These are phyloP conservation scores for Mortierella sp. DNA, from an alignment of 371 early-diverging fungal genomes.

Conservation along the genomic window DNA sequence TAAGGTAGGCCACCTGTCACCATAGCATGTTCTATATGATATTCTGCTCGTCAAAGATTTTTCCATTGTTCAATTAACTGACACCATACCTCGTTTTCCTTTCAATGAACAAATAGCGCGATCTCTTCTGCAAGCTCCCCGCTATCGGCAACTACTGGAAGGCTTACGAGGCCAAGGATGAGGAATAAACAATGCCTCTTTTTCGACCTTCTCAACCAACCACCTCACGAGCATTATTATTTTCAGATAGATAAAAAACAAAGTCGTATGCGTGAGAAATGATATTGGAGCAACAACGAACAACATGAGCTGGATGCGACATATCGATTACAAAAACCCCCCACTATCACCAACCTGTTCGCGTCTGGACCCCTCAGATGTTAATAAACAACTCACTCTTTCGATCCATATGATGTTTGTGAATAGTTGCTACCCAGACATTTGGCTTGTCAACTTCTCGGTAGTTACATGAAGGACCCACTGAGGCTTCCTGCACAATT, in stretches of 20 bases:
- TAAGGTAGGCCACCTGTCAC: conserved; percentile 25
- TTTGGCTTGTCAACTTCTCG: too few species aligned
- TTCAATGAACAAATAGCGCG: conserved; percentile 23
- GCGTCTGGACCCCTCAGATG: neutral
- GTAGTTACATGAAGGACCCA: too few species aligned
- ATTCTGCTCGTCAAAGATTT: neutral
- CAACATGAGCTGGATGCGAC: neutral
- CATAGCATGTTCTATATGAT: neutral
- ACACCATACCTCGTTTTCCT: neutral
- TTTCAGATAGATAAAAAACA: neutral
- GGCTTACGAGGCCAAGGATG: conserved; percentile 53
- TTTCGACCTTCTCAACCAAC: neutral
- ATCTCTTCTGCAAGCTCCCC: conserved; percentile 59
- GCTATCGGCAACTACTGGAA: conserved; percentile 57
- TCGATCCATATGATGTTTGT: too few species aligned
- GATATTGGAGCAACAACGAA: conserved; percentile 2
- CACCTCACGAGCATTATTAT: conserved; percentile 9
- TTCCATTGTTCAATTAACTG: neutral
- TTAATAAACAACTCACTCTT: neutral
- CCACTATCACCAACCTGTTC: neutral
- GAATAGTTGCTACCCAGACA: too few species aligned
- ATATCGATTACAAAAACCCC: neutral
- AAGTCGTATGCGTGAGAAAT: neutral
- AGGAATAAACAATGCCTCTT: conserved; percentile 65
- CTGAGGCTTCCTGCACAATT: too few species aligned